These are phyloP conservation scores for Kwoniella sp. DNA, from an alignment of 768 basidiomycete species.

Conservation along the genomic window DNA sequence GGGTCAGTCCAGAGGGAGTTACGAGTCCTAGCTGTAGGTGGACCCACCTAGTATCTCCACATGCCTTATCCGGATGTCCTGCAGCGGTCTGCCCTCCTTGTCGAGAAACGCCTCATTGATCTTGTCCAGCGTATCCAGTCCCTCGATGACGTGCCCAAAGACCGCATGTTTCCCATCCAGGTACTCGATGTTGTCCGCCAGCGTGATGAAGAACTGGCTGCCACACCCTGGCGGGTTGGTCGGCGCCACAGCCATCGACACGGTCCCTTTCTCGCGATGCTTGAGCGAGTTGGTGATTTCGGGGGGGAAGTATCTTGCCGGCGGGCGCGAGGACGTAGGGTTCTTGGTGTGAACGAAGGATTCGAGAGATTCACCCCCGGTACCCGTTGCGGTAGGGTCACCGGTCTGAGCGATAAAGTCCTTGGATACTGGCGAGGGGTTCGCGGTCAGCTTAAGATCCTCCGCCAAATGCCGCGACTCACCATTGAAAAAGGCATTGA, in stretches of 20 bases:
- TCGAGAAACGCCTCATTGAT: slow-evolving; percentile 88
- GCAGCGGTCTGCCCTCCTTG: slow-evolving; percentile 80
- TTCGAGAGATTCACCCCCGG: slow-evolving; percentile 85
- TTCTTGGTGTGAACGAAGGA: slow-evolving; percentile 57
- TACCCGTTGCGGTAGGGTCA: slow-evolving; percentile 93
- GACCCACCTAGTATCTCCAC: slow-evolving; percentile 86
- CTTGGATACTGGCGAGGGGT: slow-evolving; percentile 69
- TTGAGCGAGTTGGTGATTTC: slow-evolving; percentile 66
- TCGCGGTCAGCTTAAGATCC: background rate
- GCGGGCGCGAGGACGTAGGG: slow-evolving; percentile 48
- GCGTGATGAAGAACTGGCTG: slow-evolving; percentile 93
- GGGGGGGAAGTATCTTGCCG: slow-evolving; percentile 80
- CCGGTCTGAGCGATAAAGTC: slow-evolving; percentile 94
- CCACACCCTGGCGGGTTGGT: slow-evolving; percentile 62
- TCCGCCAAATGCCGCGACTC: slow-evolving; percentile 38
- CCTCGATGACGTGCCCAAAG: slow-evolving; percentile 94
- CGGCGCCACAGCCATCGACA: slow-evolving; percentile 98
- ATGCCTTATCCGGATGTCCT: slow-evolving; percentile 90
- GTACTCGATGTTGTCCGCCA: slow-evolving; percentile 86
- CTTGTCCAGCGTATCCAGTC: slow-evolving; percentile 83
- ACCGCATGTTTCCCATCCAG: slow-evolving; percentile 90
- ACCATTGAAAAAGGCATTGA: slow-evolving; percentile 99
- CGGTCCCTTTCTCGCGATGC: slow-evolving; percentile 76
- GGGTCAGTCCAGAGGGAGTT: background rate
- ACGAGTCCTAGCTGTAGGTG: no score